These are phyloP conservation scores for Aegilops speltoides DNA, from an alignment of 176 grass and related monocot genomes.

Conservation along the genomic window DNA sequence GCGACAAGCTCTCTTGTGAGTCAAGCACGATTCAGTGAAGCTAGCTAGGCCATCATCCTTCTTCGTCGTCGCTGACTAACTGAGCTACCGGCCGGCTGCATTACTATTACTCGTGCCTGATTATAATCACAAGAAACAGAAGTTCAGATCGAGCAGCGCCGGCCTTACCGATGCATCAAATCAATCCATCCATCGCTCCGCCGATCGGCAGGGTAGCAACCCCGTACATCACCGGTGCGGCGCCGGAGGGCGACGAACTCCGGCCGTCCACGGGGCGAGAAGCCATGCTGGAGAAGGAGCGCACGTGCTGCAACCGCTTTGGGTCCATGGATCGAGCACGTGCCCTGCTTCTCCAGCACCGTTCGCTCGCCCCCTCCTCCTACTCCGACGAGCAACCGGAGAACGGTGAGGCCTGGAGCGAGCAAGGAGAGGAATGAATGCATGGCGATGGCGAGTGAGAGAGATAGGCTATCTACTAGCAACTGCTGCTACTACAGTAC, in stretches of 20 bases:
- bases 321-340: conserved; percentile 29
- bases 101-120: background rate
- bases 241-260: too few relatives aligned
- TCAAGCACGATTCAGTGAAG: too few relatives aligned
- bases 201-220: background rate
- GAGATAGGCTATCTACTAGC: background rate
- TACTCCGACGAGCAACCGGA: background rate
- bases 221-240: background rate
- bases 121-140: background rate
- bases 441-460: background rate
- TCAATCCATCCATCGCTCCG: background rate
- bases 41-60: background rate
- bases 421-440: background rate
- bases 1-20: background rate
- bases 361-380: conserved; percentile 49
- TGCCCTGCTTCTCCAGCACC: conserved; percentile 75
- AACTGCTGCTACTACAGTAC: background rate
- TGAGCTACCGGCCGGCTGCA: background rate
- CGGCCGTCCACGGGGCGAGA: conserved; percentile 29
- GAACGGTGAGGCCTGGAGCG: background rate
- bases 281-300: conserved; percentile 64
- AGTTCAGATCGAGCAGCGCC: background rate
- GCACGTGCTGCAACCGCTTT: conserved; percentile 29
- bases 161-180: background rate
- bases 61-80: background rate